Evolutionary conservation across 2,329 filamentous ascomycete species (phyloP).

Genomic region (Grosmannia clavigera): DNA sequence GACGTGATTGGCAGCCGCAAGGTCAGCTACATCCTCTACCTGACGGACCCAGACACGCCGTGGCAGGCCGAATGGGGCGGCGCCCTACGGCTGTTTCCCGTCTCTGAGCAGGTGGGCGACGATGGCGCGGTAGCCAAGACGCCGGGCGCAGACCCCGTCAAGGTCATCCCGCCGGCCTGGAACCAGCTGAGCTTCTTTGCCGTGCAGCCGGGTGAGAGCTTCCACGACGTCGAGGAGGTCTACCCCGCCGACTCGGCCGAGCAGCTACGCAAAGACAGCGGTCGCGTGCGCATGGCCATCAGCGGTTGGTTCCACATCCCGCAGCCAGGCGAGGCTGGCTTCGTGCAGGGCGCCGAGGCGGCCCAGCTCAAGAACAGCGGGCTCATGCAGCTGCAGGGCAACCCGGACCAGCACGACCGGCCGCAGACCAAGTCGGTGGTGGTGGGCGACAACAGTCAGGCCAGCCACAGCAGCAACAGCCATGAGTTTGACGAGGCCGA

Average conservation of each 20-base stretch:
- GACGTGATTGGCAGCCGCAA: slow-evolving; percentile 96
- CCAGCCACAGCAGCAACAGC: slow-evolving; percentile 30
- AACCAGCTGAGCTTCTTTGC: slow-evolving; percentile 98
- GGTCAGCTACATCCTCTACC: slow-evolving; percentile 93
- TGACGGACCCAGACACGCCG: slow-evolving; percentile 79
- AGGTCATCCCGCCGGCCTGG: slow-evolving; percentile 86
- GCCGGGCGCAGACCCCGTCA: slow-evolving; percentile 63
- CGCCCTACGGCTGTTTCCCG: slow-evolving; percentile 76
- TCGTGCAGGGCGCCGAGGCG: slow-evolving; percentile 76
- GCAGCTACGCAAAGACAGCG: slow-evolving; percentile 53
- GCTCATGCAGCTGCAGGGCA: slow-evolving; percentile 82
- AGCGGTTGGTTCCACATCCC: slow-evolving; percentile 99
- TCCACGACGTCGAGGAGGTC: slow-evolving; percentile 97
- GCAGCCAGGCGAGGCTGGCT: slow-evolving; percentile 86
- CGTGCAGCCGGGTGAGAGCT: slow-evolving; percentile 95
- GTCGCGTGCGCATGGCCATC: slow-evolving; percentile 87
- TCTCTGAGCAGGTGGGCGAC: slow-evolving; percentile 48
- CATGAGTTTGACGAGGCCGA: slow-evolving; percentile 58
- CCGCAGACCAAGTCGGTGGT: slow-evolving; percentile 50
- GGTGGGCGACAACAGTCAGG: slow-evolving; percentile 19
- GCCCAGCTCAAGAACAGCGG: slow-evolving; percentile 81
- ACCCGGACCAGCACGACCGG: slow-evolving; percentile 78
- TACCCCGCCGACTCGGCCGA: slow-evolving; percentile 55
- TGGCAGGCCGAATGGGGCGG: slow-evolving; percentile 93
- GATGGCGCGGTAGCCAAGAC: slow-evolving; percentile 67